These are phyloP conservation scores for Hylodesmum podocarpum DNA, from an alignment of 306 rosid species.

Conservation along the genomic window DNA sequence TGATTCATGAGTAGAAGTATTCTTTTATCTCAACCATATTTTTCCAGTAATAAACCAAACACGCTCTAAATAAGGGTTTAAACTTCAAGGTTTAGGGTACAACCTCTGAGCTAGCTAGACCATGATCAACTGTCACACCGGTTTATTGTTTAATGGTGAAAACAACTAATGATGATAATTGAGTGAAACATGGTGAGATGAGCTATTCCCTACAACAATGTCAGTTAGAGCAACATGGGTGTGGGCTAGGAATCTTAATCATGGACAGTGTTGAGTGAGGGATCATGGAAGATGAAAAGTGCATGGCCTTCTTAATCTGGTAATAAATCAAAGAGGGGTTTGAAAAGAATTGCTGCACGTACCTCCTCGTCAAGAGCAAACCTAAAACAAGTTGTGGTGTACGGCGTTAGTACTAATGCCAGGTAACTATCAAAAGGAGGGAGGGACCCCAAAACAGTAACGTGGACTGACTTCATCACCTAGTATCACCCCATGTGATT, in stretches of 20 bases:
- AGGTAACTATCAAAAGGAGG: slow-evolving; percentile 41
- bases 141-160: neutral
- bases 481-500: slow-evolving; percentile 61
- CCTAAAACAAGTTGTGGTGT: slow-evolving; percentile 42
- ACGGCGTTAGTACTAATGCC: slow-evolving; percentile 42
- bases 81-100: too few species aligned
- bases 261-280: slow-evolving; percentile 12
- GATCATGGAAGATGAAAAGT: slow-evolving; percentile 16
- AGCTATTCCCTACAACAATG: slow-evolving; percentile 19
- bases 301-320: slow-evolving; percentile 34
- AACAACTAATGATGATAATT: neutral
- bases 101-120: too few species aligned
- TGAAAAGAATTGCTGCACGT: slow-evolving; percentile 30
- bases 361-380: slow-evolving; percentile 24
- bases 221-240: slow-evolving; percentile 40
- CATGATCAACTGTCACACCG: too few species aligned
- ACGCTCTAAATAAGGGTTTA: too few species aligned
- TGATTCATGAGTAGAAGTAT: too few species aligned
- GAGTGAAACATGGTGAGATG: slow-evolving; percentile 15
- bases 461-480: slow-evolving; percentile 51
- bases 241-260: slow-evolving; percentile 44
- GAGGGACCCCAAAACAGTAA: slow-evolving; percentile 44
- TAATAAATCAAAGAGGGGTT: slow-evolving; percentile 31
- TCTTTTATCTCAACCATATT: too few species aligned
- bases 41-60: too few species aligned